Evolutionary conservation across 495 filamentous ascomycete genomes (phyloP), one percentile per base, ranked within the genome.

Genomic region (Lichenothelia convexa): DNA sequence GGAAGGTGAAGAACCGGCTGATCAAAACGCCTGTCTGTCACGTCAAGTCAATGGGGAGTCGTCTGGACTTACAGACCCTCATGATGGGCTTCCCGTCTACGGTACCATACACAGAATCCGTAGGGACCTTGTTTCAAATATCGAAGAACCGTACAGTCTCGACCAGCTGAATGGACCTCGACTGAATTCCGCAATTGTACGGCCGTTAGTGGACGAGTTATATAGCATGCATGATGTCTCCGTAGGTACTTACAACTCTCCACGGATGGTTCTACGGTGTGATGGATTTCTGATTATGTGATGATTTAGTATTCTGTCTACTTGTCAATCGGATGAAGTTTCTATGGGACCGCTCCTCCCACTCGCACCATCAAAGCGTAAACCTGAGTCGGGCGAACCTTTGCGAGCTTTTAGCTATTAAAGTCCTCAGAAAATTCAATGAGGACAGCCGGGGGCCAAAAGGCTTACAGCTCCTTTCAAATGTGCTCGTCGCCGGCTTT

Each of bases 311-410:
- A 6, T 82, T 80, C 50, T 80, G 74, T 46, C 61, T 82, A 26
- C 64, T 82, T 7, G 76, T 81, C 38, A 82, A 82, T 48, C 60
- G 73, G 19, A 62, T 67, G 3, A 71, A 78, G 40, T 82, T 82
- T 49, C 58, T 78, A 11, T 58, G 66, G 24, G 73, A 80, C 45
- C 77, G 80, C 50, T 54, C 60, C 1, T 68, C 69, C 44, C 64
- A 78, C 47, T 61, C 63, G 40, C 78, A 80, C 43, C 68, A 69
- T 41, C 73, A 78, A 48, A 79, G 74, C 34, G 75, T 81, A 37
- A 67, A 74, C 50, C 65, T 62, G 32, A 77, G 75, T 5, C 59
- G 76, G 33, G 77, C 75, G 16, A 60, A 60, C 29, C 63, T 81
- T 16, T 82, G 77, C 49, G 77, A 82, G 49, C 49, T 82, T 1